Evolutionary conservation across 345 rosid genomes (phyloP), one percentile per base, ranked within the genome.

Genomic region (Populus nigra): DNA sequence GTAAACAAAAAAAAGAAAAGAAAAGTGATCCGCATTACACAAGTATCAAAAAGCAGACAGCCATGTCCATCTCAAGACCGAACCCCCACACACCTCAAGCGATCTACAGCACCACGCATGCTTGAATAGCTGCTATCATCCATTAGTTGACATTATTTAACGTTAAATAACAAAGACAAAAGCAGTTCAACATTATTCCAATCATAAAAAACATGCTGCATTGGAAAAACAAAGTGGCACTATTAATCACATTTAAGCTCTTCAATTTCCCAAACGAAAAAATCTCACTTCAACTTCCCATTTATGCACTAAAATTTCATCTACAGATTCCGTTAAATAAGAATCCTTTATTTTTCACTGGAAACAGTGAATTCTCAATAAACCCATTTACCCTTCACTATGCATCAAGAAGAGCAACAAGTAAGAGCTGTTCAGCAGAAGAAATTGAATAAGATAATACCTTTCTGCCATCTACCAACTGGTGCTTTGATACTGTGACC

Each of bases 391-490:
- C 62, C 62, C 62, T 55, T 55, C 62, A 22, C 27, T 23, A 57
- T 25, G n/a, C 12, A 57, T 8, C 12, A 57, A 57, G 1, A 3
- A 57, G 25, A 57, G 9, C 25, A 57, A 57, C 8, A 57, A 22
- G 25, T 55, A 55, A 35, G 38, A 27, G 22, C 25, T 1, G n/a
- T 20, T 20, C 17, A 65, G 39, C 17, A 27, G 18, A 8, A 8
- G 3, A 68, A 17, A 36, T 2, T 17, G 18, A 23, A 66, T 9
- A 73, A 65, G 70, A 59, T 23, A 62, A 10, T 80, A 92, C 99
- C 98, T 92, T 92, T 96, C 79, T 93, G 98, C 97, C 98, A 96
- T 88, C 99, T 87, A 70, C 99, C 99, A 80, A 93, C 97, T 68
- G 99, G 93, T 5, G 98, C 99, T 85, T 92, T 93, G 84, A 95